Evolutionary conservation across 805 yeast genomes (phyloP).

Genomic region (Candida sphagnicola): DNA sequence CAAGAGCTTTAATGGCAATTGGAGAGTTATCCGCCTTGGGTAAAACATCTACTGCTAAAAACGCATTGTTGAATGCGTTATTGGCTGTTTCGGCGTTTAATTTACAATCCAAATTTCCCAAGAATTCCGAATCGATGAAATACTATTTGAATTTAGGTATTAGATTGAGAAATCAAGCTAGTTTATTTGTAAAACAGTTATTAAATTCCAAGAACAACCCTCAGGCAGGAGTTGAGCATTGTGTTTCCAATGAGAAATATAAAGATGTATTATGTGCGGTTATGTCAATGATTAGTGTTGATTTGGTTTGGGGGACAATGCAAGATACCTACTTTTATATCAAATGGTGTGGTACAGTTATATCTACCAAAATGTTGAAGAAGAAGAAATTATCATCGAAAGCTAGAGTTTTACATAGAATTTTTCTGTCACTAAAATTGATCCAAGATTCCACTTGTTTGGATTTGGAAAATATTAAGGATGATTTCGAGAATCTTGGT

Average conservation of each 20-base stretch:
- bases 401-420: constrained; percentile 73
- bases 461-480: constrained; percentile 29
- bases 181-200: constrained; percentile 59
- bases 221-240: constrained; percentile 39
- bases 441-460: constrained; percentile 73
- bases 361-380: constrained; percentile 61
- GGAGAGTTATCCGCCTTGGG: constrained; percentile 80
- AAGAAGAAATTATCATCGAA: constrained; percentile 67
- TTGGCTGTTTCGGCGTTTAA: constrained; percentile 81
- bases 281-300: constrained; percentile 82
- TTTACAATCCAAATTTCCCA: constrained; percentile 65
- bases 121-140: constrained; percentile 62
- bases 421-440: constrained; percentile 68
- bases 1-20: constrained; percentile 74
- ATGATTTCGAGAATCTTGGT: constrained; percentile 26
- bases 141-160: constrained; percentile 71
- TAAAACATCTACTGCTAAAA: constrained; percentile 67
- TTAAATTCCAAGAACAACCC: constrained; percentile 29
- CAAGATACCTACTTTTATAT: constrained; percentile 76
- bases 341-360: constrained; percentile 71
- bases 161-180: constrained; percentile 70
- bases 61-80: constrained; percentile 73
- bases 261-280: constrained; percentile 82
- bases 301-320: constrained; percentile 89
- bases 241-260: constrained; percentile 57